phyloP scores from a whole-genome alignment of 176 grass and related monocot species.

The Poa annua region DNA sequence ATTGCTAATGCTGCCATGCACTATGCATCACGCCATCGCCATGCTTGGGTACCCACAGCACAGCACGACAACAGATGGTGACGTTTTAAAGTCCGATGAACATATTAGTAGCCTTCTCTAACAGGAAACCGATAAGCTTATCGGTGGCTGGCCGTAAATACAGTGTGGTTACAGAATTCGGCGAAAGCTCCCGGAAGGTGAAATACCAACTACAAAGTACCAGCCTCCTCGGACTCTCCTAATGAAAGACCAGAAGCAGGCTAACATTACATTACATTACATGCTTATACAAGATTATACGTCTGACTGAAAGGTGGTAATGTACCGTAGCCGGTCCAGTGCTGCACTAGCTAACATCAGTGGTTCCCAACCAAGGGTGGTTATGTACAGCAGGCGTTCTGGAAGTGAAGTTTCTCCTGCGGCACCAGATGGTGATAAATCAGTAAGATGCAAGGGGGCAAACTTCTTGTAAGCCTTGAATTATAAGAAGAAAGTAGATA shows the following conservation, averaged over 20 bases:
- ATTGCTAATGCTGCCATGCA: neutral
- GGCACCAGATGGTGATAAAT: neutral
- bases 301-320: neutral
- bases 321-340: conserved; percentile 8
- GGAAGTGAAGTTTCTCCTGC: neutral
- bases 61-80: neutral
- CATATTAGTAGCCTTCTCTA: neutral
- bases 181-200: neutral
- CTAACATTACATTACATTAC: conserved; percentile 1
- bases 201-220: too few relatives aligned
- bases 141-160: neutral
- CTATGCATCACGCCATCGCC: neutral
- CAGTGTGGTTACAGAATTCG: neutral
- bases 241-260: neutral
- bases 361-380: neutral
- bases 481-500: neutral
- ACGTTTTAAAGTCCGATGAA: neutral
- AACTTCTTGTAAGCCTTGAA: conserved; percentile 10
- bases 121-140: neutral
- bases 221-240: neutral
- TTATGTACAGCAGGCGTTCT: conserved; percentile 23
- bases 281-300: neutral
- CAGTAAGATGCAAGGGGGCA: neutral
- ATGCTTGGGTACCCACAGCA: neutral
- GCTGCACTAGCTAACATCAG: conserved; percentile 10